Conservation (phyloP, 1,284 basidiomycete genomes). For the Papiliotrema fonsecae region DNA sequence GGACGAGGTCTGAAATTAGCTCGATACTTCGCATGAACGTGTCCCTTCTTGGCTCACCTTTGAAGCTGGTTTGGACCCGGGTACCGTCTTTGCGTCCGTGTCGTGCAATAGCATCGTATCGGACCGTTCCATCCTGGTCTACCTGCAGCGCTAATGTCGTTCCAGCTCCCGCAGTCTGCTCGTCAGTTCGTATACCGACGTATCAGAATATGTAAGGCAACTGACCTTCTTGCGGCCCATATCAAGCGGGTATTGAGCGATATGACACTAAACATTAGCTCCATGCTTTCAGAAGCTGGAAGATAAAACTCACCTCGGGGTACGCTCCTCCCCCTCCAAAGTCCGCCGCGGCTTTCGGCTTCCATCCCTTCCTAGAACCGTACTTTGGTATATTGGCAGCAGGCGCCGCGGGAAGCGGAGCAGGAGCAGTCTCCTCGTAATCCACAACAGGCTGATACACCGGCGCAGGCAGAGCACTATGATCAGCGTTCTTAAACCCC, state of each 20-base stretch:
- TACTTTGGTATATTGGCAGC: slow-evolving; percentile 52
- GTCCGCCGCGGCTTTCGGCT: slow-evolving; percentile 72
- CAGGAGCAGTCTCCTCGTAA: slow-evolving; percentile 25
- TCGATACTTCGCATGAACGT: not conserved
- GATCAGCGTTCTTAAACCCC: not conserved
- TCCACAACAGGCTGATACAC: slow-evolving; percentile 31
- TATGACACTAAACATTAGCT: slow-evolving; percentile 61
- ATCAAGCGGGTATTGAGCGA: slow-evolving; percentile 93
- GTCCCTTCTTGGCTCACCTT: slow-evolving; percentile 48
- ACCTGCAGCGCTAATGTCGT: slow-evolving; percentile 95
- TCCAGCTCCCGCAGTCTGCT: slow-evolving; percentile 73
- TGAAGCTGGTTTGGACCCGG: slow-evolving; percentile 88
- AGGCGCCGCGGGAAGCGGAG: slow-evolving; percentile 17
- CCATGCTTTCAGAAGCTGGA: not conserved
- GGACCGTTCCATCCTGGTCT: slow-evolving; percentile 90
- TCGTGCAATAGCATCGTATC: slow-evolving; percentile 93
- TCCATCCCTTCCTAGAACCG: slow-evolving; percentile 81
- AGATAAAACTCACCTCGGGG: slow-evolving; percentile 59
- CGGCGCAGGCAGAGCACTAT: slow-evolving; percentile 40
- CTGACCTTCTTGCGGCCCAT: slow-evolving; percentile 89
- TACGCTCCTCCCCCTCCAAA: slow-evolving; percentile 92
- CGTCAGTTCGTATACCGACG: not conserved
- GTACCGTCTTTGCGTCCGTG: slow-evolving; percentile 87
- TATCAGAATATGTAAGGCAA: not conserved
- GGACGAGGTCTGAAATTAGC: slow-evolving; percentile 69